Conservation (phyloP, 1,139 yeast genomes). For the Yamadazyma dushanensis region DNA sequence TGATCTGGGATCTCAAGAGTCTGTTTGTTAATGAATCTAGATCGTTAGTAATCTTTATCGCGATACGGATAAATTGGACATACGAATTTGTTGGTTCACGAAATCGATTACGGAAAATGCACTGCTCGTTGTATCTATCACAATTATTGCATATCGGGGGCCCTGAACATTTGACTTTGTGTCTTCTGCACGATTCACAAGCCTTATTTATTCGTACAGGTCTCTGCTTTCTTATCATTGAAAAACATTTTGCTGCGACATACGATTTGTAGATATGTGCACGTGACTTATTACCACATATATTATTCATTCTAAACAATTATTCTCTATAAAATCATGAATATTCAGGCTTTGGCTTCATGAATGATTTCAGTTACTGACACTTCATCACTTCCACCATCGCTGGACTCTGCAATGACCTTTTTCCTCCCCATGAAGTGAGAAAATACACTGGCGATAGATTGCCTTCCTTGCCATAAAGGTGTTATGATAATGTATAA, state of each 20-base stretch:
- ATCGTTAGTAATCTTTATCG: slow-evolving; percentile 1
- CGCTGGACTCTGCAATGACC: not conserved
- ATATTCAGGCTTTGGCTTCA: slow-evolving; percentile 1
- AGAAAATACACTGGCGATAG: slow-evolving; percentile 12
- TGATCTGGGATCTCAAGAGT: slow-evolving; percentile 14
- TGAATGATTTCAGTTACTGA: slow-evolving; percentile 1
- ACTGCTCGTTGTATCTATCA: slow-evolving; percentile 11
- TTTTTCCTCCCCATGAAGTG: not conserved
- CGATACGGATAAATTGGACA: not conserved
- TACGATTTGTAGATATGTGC: no score
- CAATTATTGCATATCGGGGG: slow-evolving; percentile 12
- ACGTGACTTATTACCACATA: no score
- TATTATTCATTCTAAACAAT: no score
- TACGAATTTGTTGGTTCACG: slow-evolving; percentile 6
- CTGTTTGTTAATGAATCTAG: slow-evolving; percentile 4
- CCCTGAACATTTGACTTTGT: slow-evolving; percentile 14
- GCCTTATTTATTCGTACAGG: slow-evolving; percentile 9
- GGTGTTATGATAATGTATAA: slow-evolving; percentile 35
- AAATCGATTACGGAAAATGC: slow-evolving; percentile 9
- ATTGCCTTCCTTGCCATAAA: slow-evolving; percentile 30
- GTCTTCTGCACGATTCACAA: slow-evolving; percentile 13
- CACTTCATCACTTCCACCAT: slow-evolving; percentile 1
- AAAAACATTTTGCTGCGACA: not conserved
- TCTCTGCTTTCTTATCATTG: slow-evolving; percentile 7
- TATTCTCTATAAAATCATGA: no score